Evolutionary conservation across 768 basidiomycete species (phyloP).

Genomic region (Mycena galericulata): DNA sequence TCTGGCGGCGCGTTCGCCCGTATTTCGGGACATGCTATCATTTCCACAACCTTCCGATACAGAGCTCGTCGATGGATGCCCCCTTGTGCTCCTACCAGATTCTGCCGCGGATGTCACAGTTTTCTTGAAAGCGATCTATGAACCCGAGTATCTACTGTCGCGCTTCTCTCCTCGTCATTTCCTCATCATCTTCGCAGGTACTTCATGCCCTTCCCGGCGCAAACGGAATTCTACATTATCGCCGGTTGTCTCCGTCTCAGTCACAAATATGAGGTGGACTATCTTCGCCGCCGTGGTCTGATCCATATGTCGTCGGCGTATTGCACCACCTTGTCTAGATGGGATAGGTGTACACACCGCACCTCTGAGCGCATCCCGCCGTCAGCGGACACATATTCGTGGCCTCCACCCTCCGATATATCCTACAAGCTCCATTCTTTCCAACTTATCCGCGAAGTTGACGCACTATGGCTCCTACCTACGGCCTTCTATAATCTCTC

Average conservation of each 20-base stretch:
- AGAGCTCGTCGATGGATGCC: slow-evolving; percentile 27
- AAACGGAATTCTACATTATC: neutral
- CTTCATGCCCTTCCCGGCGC: neutral
- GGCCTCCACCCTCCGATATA: neutral
- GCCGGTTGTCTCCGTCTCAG: neutral
- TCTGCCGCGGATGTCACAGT: slow-evolving; percentile 6
- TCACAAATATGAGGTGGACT: neutral
- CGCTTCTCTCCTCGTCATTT: too few species aligned
- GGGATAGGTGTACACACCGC: neutral
- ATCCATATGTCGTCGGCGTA: neutral
- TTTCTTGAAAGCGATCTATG: slow-evolving; percentile 19
- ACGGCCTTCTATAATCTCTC: slow-evolving; percentile 7
- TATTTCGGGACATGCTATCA: slow-evolving; percentile 38
- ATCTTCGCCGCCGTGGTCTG: slow-evolving; percentile 2
- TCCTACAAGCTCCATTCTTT: neutral
- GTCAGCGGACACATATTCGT: neutral
- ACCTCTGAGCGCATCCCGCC: neutral
- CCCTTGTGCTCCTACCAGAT: slow-evolving; percentile 17
- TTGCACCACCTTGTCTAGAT: neutral
- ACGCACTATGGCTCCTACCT: slow-evolving; percentile 17
- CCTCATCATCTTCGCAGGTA: too few species aligned
- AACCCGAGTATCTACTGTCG: slow-evolving; percentile 17
- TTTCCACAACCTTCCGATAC: slow-evolving; percentile 27
- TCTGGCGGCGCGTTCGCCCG: slow-evolving; percentile 25
- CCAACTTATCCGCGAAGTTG: neutral